Evolutionary conservation across 1,139 yeast genomes (phyloP), one percentile per base, ranked within the genome.

Genomic region (Geotrichum bryndzae): DNA sequence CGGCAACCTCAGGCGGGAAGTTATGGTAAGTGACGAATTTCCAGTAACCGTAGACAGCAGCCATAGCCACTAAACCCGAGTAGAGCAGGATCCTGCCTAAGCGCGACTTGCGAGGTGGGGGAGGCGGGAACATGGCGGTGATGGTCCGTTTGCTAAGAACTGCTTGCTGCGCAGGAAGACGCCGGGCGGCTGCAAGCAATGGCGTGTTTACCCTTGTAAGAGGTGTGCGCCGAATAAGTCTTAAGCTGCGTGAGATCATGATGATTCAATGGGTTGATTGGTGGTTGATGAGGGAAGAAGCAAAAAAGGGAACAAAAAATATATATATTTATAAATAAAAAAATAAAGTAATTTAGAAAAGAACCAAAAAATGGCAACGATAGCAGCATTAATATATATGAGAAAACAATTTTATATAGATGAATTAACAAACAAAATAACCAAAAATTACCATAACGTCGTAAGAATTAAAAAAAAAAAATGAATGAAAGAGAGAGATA

Each of bases 1-100:
- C 80, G 27, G 96, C 96, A 13, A 91, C 96, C 5, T 78, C 73
- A 0, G 78, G 75, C 0, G 86, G 83, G 67, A 80, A 84, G 60
- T 72, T 69, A 65, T 75, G 77, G 60, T 69, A 65, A 1, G 77
- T 72, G 46, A 56, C 22, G 45, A 57, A 57, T 35, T 58, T 63
- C 63, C 63, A 63, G 25, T 45, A 48, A 11, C 59, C 59, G 35
- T 57, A 57, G 2, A 31, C 52, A 22, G 52, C 57, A 13, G 59
- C 58, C 1, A 59, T 35, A 1, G 46, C 46, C 13, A 48, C 59
- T 10, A 59, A 27, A 2, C 54, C 18, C 6, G 62, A 53, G 45
- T 27, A 45, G 13, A 29, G 46, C 15, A 59, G 13, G 46, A 55
- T 45, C 29, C 53, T 59, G 15, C 51, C 53, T 15, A 15, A 18